Conservation (phyloP, 2,329 filamentous ascomycete species). For the Apiospora malaysiana region DNA sequence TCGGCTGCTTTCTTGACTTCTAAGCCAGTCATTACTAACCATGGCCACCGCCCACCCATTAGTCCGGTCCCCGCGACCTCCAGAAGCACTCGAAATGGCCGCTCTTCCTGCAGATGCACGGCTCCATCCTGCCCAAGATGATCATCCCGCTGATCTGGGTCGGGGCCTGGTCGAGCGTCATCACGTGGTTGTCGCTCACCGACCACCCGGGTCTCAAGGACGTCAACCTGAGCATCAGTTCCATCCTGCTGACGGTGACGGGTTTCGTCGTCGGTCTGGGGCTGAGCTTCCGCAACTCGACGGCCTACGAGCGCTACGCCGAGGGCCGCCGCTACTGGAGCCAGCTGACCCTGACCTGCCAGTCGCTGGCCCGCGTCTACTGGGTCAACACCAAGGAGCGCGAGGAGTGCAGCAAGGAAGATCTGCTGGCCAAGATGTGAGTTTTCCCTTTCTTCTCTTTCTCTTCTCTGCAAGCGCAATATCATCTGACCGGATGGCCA, state of each 20-base stretch:
- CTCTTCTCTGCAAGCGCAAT: no score
- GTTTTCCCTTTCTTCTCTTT: constrained; percentile 42
- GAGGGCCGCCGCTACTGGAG: constrained; percentile 71
- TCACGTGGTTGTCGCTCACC: constrained; percentile 61
- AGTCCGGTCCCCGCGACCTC: no score
- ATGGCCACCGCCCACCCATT: no score
- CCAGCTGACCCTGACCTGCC: constrained; percentile 63
- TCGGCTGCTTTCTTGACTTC: no score
- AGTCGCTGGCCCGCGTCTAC: constrained; percentile 76
- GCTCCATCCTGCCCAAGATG: constrained; percentile 76
- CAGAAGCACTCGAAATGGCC: constrained; percentile 78
- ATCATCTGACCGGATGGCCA: constrained; percentile 23
- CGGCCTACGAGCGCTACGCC: constrained; percentile 73
- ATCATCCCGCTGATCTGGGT: constrained; percentile 71
- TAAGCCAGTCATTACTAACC: no score
- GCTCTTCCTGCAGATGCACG: constrained; percentile 77
- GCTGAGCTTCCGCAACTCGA: constrained; percentile 78
- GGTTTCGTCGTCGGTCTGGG: constrained; percentile 84
- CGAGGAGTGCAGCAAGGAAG: constrained; percentile 64
- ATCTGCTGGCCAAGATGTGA: constrained; percentile 67
- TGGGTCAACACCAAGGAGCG: constrained; percentile 79
- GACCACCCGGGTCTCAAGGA: constrained; percentile 35
- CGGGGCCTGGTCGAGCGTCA: constrained; percentile 68
- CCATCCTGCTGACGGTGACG: constrained; percentile 74
- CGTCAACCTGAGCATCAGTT: constrained; percentile 59